Evolutionary conservation across 1,284 basidiomycete genomes (phyloP).

Genomic region (Termitomyces sp.): DNA sequence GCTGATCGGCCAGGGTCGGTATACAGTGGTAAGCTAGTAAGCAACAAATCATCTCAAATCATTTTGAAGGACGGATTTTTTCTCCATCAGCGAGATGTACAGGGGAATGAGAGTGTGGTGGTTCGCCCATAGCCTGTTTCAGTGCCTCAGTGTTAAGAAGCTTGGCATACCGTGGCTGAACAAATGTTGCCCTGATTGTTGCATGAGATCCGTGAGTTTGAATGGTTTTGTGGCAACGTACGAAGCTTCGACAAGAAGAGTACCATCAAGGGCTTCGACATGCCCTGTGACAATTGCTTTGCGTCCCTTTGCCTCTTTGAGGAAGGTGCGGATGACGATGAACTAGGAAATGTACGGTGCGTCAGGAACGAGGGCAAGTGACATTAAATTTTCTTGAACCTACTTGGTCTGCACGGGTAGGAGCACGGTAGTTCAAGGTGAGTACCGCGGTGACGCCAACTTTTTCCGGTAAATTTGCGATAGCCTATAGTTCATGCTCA

Average conservation of each 20-base stretch:
- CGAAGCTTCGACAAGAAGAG: slow-evolving; percentile 77
- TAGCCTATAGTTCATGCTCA: slow-evolving; percentile 47
- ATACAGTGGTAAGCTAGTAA: not conserved
- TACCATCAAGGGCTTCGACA: slow-evolving; percentile 77
- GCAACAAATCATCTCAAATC: not conserved
- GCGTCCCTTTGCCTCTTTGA: slow-evolving; percentile 67
- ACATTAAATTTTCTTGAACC: slow-evolving; percentile 10
- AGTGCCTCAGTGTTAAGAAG: slow-evolving; percentile 52
- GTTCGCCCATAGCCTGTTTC: slow-evolving; percentile 47
- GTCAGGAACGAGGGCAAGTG: slow-evolving; percentile 2
- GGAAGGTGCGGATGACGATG: slow-evolving; percentile 63
- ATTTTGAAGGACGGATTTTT: slow-evolving; percentile 20
- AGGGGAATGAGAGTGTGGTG: slow-evolving; percentile 29
- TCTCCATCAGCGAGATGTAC: slow-evolving; percentile 33
- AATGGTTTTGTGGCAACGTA: slow-evolving; percentile 31
- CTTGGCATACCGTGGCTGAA: slow-evolving; percentile 81
- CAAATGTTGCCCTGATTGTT: slow-evolving; percentile 75
- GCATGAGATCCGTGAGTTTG: slow-evolving; percentile 2
- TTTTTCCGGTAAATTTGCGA: slow-evolving; percentile 79
- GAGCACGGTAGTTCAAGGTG: slow-evolving; percentile 72
- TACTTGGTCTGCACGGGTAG: slow-evolving; percentile 82
- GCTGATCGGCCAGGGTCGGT: not conserved
- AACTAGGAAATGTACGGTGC: slow-evolving; percentile 40
- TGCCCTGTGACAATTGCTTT: slow-evolving; percentile 70
- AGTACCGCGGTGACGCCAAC: slow-evolving; percentile 92